These are phyloP conservation scores for Ampelomyces quisqualis DNA, from an alignment of 2,329 filamentous ascomycete species.

Conservation along the genomic window DNA sequence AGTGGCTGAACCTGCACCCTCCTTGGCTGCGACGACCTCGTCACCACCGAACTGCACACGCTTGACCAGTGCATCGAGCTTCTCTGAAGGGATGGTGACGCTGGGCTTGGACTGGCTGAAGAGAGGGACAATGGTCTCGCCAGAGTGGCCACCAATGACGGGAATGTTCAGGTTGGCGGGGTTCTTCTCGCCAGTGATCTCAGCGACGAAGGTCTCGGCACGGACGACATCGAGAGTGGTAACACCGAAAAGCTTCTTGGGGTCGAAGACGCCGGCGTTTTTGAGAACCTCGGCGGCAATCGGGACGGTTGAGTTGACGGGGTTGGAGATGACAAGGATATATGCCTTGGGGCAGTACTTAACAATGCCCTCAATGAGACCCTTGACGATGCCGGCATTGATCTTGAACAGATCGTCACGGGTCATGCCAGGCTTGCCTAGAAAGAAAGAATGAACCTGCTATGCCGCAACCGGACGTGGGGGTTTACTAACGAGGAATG, in stretches of 20 bases:
- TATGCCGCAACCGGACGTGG: neutral
- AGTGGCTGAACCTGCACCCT: conserved; percentile 84
- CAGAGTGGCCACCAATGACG: conserved; percentile 95
- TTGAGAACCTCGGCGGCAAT: conserved; percentile 98
- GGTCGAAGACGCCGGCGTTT: conserved; percentile 87
- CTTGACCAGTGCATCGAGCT: conserved; percentile 87
- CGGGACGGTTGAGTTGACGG: conserved; percentile 97
- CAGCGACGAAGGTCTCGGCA: conserved; percentile 92
- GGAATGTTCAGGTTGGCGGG: conserved; percentile 82
- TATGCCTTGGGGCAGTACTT: conserved; percentile 90
- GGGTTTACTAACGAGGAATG: conserved; percentile 74
- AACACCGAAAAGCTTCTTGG: conserved; percentile 95
- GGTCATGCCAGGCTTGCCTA: conserved; percentile 98
- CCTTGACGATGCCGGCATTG: conserved; percentile 97
- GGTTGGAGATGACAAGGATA: conserved; percentile 97
- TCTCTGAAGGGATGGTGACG: conserved; percentile 80
- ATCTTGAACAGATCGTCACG: conserved; percentile 99
- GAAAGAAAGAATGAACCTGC: conserved; percentile 23
- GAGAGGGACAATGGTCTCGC: conserved; percentile 95
- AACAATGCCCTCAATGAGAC: conserved; percentile 83
- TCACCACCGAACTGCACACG: conserved; percentile 98
- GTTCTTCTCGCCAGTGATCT: conserved; percentile 78
- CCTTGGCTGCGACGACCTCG: conserved; percentile 93
- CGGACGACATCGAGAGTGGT: conserved; percentile 98
- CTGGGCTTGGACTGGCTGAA: conserved; percentile 87